Conservation (phyloP, 2,329 filamentous ascomycete species). For the Cladosporium sp. region DNA sequence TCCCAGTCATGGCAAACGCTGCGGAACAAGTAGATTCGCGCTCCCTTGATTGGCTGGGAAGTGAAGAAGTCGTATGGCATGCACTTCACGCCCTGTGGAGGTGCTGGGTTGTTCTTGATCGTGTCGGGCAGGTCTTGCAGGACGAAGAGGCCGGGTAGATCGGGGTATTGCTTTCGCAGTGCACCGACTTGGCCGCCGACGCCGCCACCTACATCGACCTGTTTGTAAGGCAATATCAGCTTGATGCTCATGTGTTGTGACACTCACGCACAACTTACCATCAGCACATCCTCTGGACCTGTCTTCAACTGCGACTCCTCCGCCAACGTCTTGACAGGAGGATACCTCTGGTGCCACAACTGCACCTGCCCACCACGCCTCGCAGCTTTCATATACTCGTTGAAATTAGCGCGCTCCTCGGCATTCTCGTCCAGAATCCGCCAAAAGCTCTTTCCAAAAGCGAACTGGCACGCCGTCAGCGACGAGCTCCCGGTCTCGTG, state of each 20-base stretch:
- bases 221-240: not conserved
- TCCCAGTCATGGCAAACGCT: conserved; percentile 27
- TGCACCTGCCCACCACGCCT: not conserved
- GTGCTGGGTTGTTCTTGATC: conserved; percentile 7
- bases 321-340: not conserved
- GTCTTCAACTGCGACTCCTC: conserved; percentile 9
- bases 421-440: not conserved
- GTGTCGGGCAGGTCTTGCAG: conserved; percentile 26
- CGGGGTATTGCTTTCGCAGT: conserved; percentile 19
- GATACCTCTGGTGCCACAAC: conserved; percentile 4
- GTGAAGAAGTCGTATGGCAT: conserved; percentile 27
- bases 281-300: conserved; percentile 18
- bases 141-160: conserved; percentile 23
- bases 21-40: conserved; percentile 30
- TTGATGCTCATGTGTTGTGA: too few relatives aligned
- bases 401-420: not conserved
- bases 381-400: conserved; percentile 10
- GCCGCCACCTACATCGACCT: conserved; percentile 26
- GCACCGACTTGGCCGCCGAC: conserved; percentile 18
- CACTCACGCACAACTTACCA: not conserved
- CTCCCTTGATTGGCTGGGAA: conserved; percentile 25
- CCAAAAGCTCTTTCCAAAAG: not conserved
- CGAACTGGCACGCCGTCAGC: conserved; percentile 3
- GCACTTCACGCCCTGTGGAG: conserved; percentile 18
- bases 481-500: not conserved